Evolutionary conservation across 1,284 basidiomycete species (phyloP).

Genomic region (Hemileia vastatrix): DNA sequence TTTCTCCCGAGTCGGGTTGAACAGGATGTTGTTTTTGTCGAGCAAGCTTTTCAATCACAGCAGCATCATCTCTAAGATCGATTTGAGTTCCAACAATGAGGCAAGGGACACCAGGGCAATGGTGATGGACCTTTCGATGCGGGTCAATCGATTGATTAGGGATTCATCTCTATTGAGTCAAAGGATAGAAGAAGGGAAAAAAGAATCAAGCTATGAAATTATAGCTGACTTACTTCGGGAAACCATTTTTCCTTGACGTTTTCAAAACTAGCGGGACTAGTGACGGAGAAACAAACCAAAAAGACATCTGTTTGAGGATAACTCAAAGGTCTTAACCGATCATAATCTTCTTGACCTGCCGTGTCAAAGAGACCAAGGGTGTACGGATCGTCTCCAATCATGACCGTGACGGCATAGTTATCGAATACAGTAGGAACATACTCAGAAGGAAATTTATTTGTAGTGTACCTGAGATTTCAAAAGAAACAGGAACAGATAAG

Average conservation of each 20-base stretch:
- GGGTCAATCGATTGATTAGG: background rate
- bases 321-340: slow-evolving; percentile 93
- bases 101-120: slow-evolving; percentile 99
- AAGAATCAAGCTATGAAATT: background rate
- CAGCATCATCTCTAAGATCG: slow-evolving; percentile 85
- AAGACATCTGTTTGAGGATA: slow-evolving; percentile 99
- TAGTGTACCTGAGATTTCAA: slow-evolving; percentile 55
- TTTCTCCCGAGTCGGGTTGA: slow-evolving; percentile 74
- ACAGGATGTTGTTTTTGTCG: slow-evolving; percentile 95
- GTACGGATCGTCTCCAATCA: slow-evolving; percentile 99
- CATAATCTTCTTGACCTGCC: slow-evolving; percentile 99
- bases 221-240: slow-evolving; percentile 56
- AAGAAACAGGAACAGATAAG: background rate
- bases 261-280: slow-evolving; percentile 95
- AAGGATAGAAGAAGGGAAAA: background rate
- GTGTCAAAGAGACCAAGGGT: slow-evolving; percentile 98
- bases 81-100: slow-evolving; percentile 98
- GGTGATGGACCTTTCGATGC: slow-evolving; percentile 65
- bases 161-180: background rate
- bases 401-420: slow-evolving; percentile 97
- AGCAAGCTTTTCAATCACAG: slow-evolving; percentile 86
- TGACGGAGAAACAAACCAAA: slow-evolving; percentile 98
- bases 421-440: slow-evolving; percentile 98
- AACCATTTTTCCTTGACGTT: slow-evolving; percentile 99
- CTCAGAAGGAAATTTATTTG: slow-evolving; percentile 67